Evolutionary conservation across 2,329 filamentous ascomycete species (phyloP).

Genomic region (Metarhizium anisopliae): DNA sequence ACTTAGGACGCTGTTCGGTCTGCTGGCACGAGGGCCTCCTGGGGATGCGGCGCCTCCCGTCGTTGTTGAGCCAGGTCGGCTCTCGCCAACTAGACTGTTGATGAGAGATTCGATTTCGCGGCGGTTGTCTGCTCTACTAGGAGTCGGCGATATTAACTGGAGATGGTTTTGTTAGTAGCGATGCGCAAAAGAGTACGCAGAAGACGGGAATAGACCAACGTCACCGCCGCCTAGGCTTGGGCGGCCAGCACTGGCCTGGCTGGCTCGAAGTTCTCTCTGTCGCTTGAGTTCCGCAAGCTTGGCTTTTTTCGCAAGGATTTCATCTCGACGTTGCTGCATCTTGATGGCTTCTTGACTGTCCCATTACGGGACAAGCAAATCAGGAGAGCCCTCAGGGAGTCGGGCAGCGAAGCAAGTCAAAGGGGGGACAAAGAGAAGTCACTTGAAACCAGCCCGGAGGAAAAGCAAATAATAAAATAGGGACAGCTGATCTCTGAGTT

Average conservation of each 20-base stretch:
- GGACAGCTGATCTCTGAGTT: background rate
- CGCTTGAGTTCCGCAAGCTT: constrained; percentile 94
- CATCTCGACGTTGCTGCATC: constrained; percentile 81
- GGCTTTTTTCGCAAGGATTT: constrained; percentile 93
- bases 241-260: constrained; percentile 62
- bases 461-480: background rate
- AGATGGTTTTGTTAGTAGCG: constrained; percentile 6
- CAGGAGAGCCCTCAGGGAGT: constrained; percentile 5
- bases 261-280: constrained; percentile 75
- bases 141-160: constrained; percentile 56
- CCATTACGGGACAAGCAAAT: constrained; percentile 35
- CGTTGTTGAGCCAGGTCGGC: constrained; percentile 59
- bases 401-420: background rate
- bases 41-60: constrained; percentile 55
- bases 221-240: constrained; percentile 62
- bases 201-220: constrained; percentile 39
- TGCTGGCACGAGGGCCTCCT: constrained; percentile 57
- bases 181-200: background rate
- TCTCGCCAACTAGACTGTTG: constrained; percentile 71
- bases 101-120: constrained; percentile 81
- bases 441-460: background rate
- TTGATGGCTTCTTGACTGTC: constrained; percentile 31
- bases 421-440: background rate
- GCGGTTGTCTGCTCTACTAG: constrained; percentile 58
- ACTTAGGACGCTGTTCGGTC: constrained; percentile 80